Conservation (phyloP, 768 basidiomycete species). For the Psilocybe subaeruginosa region DNA sequence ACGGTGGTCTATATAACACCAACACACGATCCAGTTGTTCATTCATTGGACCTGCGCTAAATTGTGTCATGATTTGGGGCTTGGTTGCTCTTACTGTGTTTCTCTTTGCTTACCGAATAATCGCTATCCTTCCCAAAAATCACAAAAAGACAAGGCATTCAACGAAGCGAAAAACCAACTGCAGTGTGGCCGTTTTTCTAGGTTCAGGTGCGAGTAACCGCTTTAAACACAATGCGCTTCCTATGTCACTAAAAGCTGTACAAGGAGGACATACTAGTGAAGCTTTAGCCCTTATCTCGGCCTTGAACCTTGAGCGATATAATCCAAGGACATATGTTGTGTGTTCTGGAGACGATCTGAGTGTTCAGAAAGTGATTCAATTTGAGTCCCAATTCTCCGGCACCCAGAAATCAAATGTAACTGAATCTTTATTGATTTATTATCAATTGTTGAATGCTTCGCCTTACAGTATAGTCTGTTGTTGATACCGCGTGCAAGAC, state of each 20-base stretch:
- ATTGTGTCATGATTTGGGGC: background rate
- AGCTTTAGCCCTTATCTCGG: conserved; percentile 70
- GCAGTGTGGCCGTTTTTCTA: conserved; percentile 80
- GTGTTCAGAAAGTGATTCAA: conserved; percentile 65
- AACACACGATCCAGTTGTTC: no score
- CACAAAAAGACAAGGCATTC: conserved; percentile 1
- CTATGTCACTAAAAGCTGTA: background rate
- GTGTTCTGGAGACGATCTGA: conserved; percentile 81
- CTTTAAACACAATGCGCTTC: background rate
- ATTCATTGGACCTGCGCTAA: background rate
- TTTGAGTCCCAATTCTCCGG: conserved; percentile 51
- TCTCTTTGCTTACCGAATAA: conserved; percentile 31
- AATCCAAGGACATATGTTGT: conserved; percentile 78
- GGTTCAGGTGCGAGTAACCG: conserved; percentile 75
- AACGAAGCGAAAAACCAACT: conserved; percentile 22
- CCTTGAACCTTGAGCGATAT: conserved; percentile 78
- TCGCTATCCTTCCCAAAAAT: conserved; percentile 28
- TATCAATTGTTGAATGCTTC: conserved; percentile 2
- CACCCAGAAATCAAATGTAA: conserved; percentile 20
- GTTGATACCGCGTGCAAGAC: conserved; percentile 83
- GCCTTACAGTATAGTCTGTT: conserved; percentile 50
- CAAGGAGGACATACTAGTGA: conserved; percentile 92
- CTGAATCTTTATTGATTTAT: background rate
- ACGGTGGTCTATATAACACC: no score
- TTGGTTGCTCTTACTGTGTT: background rate